Evolutionary conservation across 106 monocot genomes (phyloP).

Genomic region (Allium sativum): DNA sequence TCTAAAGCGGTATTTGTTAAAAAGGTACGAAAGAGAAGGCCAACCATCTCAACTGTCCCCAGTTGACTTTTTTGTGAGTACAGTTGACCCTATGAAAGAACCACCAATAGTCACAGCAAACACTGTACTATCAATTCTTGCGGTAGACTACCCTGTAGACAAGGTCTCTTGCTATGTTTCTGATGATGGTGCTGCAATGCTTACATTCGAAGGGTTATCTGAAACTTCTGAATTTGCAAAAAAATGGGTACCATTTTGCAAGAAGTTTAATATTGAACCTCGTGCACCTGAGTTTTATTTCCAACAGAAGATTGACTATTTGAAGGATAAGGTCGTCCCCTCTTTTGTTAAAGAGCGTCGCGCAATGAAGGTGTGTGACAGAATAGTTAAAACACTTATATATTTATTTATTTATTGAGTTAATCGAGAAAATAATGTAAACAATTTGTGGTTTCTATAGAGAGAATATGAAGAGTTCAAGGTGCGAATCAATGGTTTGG

Average conservation of each 20-base stretch:
- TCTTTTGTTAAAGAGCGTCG: conserved; percentile 51
- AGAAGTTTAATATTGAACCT: conserved; percentile 48
- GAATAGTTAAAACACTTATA: not conserved
- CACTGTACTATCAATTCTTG: conserved; percentile 74
- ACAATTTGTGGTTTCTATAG: conserved; percentile 13
- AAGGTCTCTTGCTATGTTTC: conserved; percentile 76
- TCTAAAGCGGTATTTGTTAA: not conserved
- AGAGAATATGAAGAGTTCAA: conserved; percentile 97
- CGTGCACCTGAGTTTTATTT: conserved; percentile 48
- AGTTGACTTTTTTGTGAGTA: conserved; percentile 69
- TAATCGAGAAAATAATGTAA: not conserved
- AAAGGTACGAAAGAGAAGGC: conserved; percentile 79
- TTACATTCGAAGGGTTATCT: conserved; percentile 53
- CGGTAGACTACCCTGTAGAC: conserved; percentile 69
- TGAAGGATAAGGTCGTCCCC: conserved; percentile 44
- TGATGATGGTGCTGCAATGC: conserved; percentile 59
- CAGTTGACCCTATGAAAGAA: conserved; percentile 78
- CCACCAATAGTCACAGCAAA: conserved; percentile 77
- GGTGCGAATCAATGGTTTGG: conserved; percentile 79
- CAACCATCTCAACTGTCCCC: conserved; percentile 48
- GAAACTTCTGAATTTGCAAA: conserved; percentile 60
- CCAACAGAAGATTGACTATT: conserved; percentile 52
- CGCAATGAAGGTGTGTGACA: conserved; percentile 45
- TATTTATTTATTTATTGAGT: not conserved
- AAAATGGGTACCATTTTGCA: conserved; percentile 58